These are phyloP conservation scores for Scutellaria baicalensis DNA, from an alignment of 257 asterid species.

Conservation along the genomic window DNA sequence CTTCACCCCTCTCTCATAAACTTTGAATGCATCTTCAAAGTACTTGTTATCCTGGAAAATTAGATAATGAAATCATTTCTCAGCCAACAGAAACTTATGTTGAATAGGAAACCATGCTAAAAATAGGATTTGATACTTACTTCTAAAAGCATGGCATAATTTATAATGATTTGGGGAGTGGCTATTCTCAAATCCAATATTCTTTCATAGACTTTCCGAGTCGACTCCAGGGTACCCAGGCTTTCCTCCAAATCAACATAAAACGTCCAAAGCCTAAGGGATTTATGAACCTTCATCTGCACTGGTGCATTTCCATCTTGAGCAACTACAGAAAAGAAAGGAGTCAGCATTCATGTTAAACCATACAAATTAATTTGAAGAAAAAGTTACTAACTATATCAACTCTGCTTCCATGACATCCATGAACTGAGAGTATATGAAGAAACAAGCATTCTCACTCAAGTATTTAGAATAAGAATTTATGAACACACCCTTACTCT, in stretches of 20 bases:
- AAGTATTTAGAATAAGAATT: background rate
- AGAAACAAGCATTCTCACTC: too few species aligned
- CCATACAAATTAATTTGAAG: background rate
- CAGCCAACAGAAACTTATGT: background rate
- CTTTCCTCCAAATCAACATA: slow-evolving; percentile 99
- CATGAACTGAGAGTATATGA: background rate
- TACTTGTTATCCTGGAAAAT: slow-evolving; percentile 66
- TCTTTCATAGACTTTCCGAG: slow-evolving; percentile 82
- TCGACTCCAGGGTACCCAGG: slow-evolving; percentile 79
- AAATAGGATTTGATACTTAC: slow-evolving; percentile 28
- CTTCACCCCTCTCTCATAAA: slow-evolving; percentile 93
- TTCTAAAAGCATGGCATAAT: slow-evolving; percentile 88
- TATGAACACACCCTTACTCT: background rate
- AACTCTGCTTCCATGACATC: background rate
- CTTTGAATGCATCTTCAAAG: slow-evolving; percentile 95
- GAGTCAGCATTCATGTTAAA: slow-evolving; percentile 6
- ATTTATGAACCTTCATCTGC: slow-evolving; percentile 85
- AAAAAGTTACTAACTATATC: background rate
- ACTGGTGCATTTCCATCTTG: slow-evolving; percentile 93
- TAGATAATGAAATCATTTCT: slow-evolving; percentile 4
- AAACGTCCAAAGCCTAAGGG: slow-evolving; percentile 85
- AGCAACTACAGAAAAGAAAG: slow-evolving; percentile 59
- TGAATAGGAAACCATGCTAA: background rate
- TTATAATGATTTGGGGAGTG: slow-evolving; percentile 91
- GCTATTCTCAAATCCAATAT: slow-evolving; percentile 91